Conservation (phyloP, 257 asterid genomes). For the Ocimum tenuiflorum region DNA sequence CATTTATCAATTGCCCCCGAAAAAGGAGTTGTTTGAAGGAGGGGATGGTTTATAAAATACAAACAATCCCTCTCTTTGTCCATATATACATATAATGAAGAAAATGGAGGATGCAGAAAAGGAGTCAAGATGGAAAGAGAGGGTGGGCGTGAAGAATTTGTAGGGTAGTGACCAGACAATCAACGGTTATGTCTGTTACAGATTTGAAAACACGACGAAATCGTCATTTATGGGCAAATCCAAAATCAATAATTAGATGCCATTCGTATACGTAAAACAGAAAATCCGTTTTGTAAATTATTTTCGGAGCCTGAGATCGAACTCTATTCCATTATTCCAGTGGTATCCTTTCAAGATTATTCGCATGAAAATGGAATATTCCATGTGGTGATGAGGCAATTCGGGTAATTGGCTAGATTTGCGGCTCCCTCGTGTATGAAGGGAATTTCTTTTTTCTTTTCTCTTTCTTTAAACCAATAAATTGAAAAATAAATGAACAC, state of each 20-base stretch:
- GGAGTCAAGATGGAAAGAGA: neutral
- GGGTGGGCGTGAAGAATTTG: neutral
- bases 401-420: neutral
- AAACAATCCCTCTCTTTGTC: neutral
- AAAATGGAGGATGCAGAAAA: neutral
- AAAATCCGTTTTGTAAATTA: too few relatives aligned
- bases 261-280: too few relatives aligned
- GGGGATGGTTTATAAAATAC: neutral
- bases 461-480: too few relatives aligned
- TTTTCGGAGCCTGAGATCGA: too few relatives aligned
- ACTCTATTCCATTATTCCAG: neutral
- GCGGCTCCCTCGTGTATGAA: neutral
- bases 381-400: neutral
- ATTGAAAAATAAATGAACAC: too few relatives aligned
- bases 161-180: neutral
- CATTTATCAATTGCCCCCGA: neutral
- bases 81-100: neutral
- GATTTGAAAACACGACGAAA: neutral
- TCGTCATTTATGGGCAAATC: neutral
- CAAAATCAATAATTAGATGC: too few relatives aligned
- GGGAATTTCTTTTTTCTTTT: neutral
- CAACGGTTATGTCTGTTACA: slow-evolving; percentile 23
- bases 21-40: neutral
- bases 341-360: neutral
- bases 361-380: neutral